Conservation (phyloP, 2,329 filamentous ascomycete species). For the Talaromyces sp. region DNA sequence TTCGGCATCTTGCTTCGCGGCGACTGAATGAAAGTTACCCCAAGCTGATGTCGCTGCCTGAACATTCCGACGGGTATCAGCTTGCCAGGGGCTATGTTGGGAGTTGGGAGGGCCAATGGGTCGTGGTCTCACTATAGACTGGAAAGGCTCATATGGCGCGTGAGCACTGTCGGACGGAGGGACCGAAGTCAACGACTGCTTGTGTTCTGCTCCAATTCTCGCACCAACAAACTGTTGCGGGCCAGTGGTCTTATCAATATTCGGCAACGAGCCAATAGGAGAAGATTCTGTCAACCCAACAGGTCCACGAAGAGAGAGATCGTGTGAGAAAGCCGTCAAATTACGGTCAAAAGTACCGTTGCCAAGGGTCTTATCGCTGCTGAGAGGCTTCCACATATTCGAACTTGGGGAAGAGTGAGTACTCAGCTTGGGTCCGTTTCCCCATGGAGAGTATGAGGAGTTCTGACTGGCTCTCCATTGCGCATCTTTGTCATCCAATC, state of each 20-base stretch:
- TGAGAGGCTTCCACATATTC: constrained; percentile 60
- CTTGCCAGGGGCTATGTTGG: constrained; percentile 32
- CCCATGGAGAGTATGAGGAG: constrained; percentile 39
- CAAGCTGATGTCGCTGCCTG: constrained; percentile 36
- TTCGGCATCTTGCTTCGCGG: constrained; percentile 40
- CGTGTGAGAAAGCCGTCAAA: constrained; percentile 49
- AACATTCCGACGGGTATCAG: constrained; percentile 26
- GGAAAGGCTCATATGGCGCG: constrained; percentile 37
- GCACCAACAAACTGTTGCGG: constrained; percentile 32
- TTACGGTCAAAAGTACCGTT: constrained; percentile 61
- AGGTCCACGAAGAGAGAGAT: constrained; percentile 40
- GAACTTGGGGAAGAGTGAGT: constrained; percentile 34
- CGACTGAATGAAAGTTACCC: constrained; percentile 44
- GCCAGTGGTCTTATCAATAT: constrained; percentile 22
- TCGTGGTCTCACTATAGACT: constrained; percentile 41
- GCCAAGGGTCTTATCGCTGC: constrained; percentile 56
- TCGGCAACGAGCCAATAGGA: constrained; percentile 31
- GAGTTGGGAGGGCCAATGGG: constrained; percentile 47
- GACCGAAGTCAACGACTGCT: constrained; percentile 32
- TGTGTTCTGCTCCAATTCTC: constrained; percentile 33
- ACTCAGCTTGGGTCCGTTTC: constrained; percentile 34
- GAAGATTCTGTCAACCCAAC: constrained; percentile 40
- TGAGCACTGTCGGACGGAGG: constrained; percentile 40
- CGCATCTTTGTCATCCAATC: constrained; percentile 32
- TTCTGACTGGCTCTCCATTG: constrained; percentile 41